These are phyloP conservation scores for Auriculariales sp. DNA, from an alignment of 768 basidiomycete genomes.

Conservation along the genomic window DNA sequence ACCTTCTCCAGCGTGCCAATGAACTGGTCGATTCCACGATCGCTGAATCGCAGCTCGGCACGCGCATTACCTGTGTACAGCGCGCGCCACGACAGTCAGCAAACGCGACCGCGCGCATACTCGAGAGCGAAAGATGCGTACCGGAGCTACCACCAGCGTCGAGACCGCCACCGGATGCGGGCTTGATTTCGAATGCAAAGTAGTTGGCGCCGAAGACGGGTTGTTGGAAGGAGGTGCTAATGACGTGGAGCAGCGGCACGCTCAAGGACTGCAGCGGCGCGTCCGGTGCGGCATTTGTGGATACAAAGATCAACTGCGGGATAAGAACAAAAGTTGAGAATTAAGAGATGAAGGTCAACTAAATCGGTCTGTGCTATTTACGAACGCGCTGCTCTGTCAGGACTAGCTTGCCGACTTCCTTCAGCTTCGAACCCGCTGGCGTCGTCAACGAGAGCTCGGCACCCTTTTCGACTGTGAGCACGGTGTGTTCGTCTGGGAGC, in stretches of 20 bases:
- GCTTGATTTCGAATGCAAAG: conserved; percentile 49
- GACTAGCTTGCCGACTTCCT: conserved; percentile 40
- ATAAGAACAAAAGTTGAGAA: conserved; percentile 3
- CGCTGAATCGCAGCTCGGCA: conserved; percentile 52
- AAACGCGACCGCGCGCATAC: too few relatives aligned
- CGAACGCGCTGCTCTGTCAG: conserved; percentile 66
- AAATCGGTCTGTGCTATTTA: conserved; percentile 1
- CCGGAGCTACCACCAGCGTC: conserved; percentile 34
- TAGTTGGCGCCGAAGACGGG: conserved; percentile 60
- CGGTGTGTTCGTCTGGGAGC: conserved; percentile 43
- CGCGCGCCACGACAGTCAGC: too few relatives aligned
- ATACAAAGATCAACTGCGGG: conserved; percentile 47
- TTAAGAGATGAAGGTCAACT: neutral
- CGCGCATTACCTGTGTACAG: neutral
- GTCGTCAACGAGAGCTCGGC: conserved; percentile 41
- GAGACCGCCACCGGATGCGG: conserved; percentile 52
- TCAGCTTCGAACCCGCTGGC: conserved; percentile 34
- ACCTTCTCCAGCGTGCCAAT: conserved; percentile 61
- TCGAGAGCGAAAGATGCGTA: neutral
- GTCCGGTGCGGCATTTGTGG: conserved; percentile 5
- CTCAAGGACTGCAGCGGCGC: conserved; percentile 28
- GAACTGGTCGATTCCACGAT: conserved; percentile 60
- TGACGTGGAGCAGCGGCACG: conserved; percentile 46
- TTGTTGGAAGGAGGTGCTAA: conserved; percentile 61
- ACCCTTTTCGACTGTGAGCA: conserved; percentile 39